Evolutionary conservation across 208 protist species (phyloP), one percentile per base, ranked within the genome.

Genomic region (Tritrichomonas musculus): DNA sequence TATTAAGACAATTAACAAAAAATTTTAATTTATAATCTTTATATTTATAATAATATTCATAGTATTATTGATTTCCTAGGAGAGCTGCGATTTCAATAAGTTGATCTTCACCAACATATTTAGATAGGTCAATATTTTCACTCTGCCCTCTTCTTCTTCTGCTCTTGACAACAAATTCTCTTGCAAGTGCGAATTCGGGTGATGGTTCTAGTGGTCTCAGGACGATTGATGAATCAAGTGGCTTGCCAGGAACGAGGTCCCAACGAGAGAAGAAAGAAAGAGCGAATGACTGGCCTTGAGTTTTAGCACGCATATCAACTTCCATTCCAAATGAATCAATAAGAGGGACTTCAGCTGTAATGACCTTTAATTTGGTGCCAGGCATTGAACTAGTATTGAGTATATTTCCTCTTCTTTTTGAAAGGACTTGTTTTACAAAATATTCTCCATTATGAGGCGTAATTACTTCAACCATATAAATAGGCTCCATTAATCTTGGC

Each of bases 291-390:
- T 95, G 93, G 53, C 95, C 95, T 41, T 96, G 92, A 47, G 98
- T 99, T 93, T 97, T 94, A 92, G 97, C 96, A 57, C 99, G 53
- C 36, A 99, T 95, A 95, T 99, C 98, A 33, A 98, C 99, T 96
- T 99, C 98, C 39, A 99, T 98, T 22, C 98, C 98, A 95, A 99
- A 99, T 73, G 97, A 98, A 93, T 99, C 99, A 49, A 99, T 98
- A 1, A 98, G 97, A 8, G 98, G 99, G 33, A 99, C 96, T 93
- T 97, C 94, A 17, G 94, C 95, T 92, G 97, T 97, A 55, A 99
- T 95, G n/a, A 96, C 96, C 65, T 97, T 96, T 41, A 99, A 95
- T 2, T 98, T 98, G 25, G 98, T 99, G n/a, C 98, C 99, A 13
- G 97, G 96, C 36, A 97, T 97, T 33, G 96, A 94, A 41, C 98